Evolutionary conservation across 2,329 filamentous ascomycete species (phyloP).

Genomic region (Incumbomyces delicatus): DNA sequence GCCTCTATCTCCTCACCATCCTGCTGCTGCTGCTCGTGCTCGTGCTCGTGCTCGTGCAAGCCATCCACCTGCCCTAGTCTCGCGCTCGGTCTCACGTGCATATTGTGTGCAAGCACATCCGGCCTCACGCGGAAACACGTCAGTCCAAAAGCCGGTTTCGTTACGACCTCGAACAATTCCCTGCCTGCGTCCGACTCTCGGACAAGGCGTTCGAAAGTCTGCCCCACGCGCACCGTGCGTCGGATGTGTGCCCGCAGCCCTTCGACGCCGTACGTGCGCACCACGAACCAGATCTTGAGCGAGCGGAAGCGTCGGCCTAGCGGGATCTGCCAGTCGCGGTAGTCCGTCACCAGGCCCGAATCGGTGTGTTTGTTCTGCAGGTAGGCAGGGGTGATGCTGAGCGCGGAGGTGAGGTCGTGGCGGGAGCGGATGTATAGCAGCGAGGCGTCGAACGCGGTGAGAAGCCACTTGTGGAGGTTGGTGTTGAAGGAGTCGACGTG

Average conservation of each 20-base stretch:
- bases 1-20: not conserved
- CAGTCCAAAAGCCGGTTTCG: conserved; percentile 65
- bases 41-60: not conserved
- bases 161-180: conserved; percentile 69
- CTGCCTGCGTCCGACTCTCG: conserved; percentile 31
- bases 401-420: conserved; percentile 64
- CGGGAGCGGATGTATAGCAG: conserved; percentile 71
- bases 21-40: not conserved
- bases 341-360: conserved; percentile 78
- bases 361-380: conserved; percentile 74
- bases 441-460: conserved; percentile 83
- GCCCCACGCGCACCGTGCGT: conserved; percentile 58
- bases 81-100: too few relatives aligned
- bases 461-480: conserved; percentile 96
- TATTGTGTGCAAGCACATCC: conserved; percentile 14
- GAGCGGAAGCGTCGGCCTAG: conserved; percentile 79
- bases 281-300: conserved; percentile 91
- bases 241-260: conserved; percentile 67
- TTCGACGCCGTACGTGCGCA: conserved; percentile 68
- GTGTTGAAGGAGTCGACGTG: conserved; percentile 71
- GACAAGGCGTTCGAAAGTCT: conserved; percentile 57
- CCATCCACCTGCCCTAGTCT: too few relatives aligned
- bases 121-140: conserved; percentile 62
- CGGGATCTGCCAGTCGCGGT: conserved; percentile 94
- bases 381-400: conserved; percentile 72